These are phyloP conservation scores for Bipolaris zeicola DNA, from an alignment of 2,329 filamentous ascomycete genomes.

Conservation along the genomic window DNA sequence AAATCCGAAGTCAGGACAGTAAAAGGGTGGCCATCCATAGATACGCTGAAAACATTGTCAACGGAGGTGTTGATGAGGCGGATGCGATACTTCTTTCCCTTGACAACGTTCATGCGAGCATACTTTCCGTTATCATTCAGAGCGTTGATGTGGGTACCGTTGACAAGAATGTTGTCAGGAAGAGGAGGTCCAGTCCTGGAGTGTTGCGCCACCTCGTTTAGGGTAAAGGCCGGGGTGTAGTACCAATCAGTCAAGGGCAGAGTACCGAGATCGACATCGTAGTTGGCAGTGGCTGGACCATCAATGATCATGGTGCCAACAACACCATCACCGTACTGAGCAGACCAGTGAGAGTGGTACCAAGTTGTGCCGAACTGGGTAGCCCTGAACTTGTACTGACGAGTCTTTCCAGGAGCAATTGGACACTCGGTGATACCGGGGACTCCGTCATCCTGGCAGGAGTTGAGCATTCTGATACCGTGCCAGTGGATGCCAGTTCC, in stretches of 20 bases:
- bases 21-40: slow-evolving; percentile 50
- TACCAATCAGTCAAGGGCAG: slow-evolving; percentile 70
- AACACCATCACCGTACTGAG: slow-evolving; percentile 53
- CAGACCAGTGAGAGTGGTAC: slow-evolving; percentile 53
- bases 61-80: slow-evolving; percentile 62
- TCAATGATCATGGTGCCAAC: slow-evolving; percentile 50
- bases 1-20: slow-evolving; percentile 52
- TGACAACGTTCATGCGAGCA: slow-evolving; percentile 45
- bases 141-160: slow-evolving; percentile 61
- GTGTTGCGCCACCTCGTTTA: slow-evolving; percentile 39
- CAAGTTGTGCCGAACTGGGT: slow-evolving; percentile 55
- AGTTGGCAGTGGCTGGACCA: slow-evolving; percentile 52
- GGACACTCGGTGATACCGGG: slow-evolving; percentile 64
- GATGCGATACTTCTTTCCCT: slow-evolving; percentile 61
- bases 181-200: slow-evolving; percentile 43
- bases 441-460: slow-evolving; percentile 62
- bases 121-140: slow-evolving; percentile 46
- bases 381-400: slow-evolving; percentile 64
- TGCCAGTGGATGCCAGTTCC: slow-evolving; percentile 61
- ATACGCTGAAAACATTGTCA: slow-evolving; percentile 41
- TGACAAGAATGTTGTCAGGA: slow-evolving; percentile 56
- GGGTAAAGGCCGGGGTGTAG: slow-evolving; percentile 45
- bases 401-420: slow-evolving; percentile 63
- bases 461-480: slow-evolving; percentile 50
- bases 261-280: slow-evolving; percentile 66